Base-by-base conservation (phyloP, 2,329 filamentous ascomycete species). In the Ophiostoma australiae region DNA sequence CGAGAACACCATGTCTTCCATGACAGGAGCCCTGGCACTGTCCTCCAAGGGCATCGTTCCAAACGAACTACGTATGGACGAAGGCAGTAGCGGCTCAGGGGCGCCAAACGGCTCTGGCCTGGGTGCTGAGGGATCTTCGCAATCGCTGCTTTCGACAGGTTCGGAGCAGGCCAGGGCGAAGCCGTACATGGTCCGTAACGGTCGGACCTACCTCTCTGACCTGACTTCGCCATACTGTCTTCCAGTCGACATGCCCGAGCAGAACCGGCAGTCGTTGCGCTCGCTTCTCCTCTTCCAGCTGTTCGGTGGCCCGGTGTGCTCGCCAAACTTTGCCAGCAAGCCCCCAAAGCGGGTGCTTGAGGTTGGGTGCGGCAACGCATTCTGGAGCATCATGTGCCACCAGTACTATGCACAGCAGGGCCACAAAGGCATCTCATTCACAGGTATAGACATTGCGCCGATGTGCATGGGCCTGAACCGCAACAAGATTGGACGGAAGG, bases 361-460 rank as follows among this genome's bases (percentile, higher is more conserved):
- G 77, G 81, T 97, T 44, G 93, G 90, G 39, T 98, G 94, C 79
- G 94, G 94, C 23, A 91, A 91, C 27, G 94, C 89, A 33, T 91
- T 96, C 78, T 97, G 94, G 94, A 94, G 91, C 75, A 90, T 91
- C 80, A 89, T 93, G 83, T 96, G 92, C 78, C 91, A 97, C 79
- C 88, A 92, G 48, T 91, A 92, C 80, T 92, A 94, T 77, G 84
- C 86, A 11, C 71, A 70, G 71, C 85, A 87, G 68, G 92, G 92
- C 17, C 85, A 91, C 77, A 81, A 84, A 4, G 85, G 89, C 72
- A 89, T 96, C 31, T 87, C 88, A 5, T 97, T 96, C 77, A 92
- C 90, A 0, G 94, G 93, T 1, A 80, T 97, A 58, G 93, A 97
- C 77, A 88, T 97, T 71, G 90, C 91, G 10, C 89, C 91, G 4